These are phyloP conservation scores for Prinsepia uniflora DNA, from an alignment of 306 rosid genomes.

Conservation along the genomic window DNA sequence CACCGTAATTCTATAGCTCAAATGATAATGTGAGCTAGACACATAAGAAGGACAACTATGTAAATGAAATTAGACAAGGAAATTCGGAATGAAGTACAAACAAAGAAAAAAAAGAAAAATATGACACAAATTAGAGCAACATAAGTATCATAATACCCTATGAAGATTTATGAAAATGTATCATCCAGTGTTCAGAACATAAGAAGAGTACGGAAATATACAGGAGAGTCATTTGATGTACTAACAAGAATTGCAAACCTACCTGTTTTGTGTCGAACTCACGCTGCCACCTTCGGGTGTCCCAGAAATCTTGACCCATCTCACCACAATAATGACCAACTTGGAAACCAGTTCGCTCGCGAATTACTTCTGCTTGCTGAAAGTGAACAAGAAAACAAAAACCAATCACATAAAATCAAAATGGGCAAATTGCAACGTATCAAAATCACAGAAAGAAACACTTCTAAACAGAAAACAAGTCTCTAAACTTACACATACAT, in stretches of 20 bases:
- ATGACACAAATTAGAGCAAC: neutral
- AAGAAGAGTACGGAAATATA: constrained; percentile 3
- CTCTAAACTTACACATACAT: neutral
- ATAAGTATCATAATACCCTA: neutral
- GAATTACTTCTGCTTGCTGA: constrained; percentile 99
- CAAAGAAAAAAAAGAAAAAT: neutral
- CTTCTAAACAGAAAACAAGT: neutral
- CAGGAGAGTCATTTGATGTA: neutral
- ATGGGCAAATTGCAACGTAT: neutral
- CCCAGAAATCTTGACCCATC: constrained; percentile 99
- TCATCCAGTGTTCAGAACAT: neutral
- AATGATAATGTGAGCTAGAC: neutral
- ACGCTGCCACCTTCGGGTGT: constrained; percentile 94
- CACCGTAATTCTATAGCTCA: neutral
- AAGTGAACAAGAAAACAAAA: constrained; percentile 27
- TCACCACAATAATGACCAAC: constrained; percentile 99
- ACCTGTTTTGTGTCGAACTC: constrained; percentile 89
- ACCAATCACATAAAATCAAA: constrained; percentile 4
- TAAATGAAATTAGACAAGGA: neutral
- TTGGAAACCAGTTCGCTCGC: constrained; percentile 90
- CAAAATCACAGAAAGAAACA: constrained; percentile 1
- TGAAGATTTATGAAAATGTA: neutral
- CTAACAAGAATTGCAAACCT: constrained; percentile 25
- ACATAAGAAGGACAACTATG: neutral
- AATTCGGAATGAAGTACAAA: neutral